A percentile compares a stretch with the other conserved stretches of the same genome.
Evolutionary conservation across 2,329 filamentous ascomycete genomes (phyloP).

Genomic region (Diaporthe velutina): DNA sequence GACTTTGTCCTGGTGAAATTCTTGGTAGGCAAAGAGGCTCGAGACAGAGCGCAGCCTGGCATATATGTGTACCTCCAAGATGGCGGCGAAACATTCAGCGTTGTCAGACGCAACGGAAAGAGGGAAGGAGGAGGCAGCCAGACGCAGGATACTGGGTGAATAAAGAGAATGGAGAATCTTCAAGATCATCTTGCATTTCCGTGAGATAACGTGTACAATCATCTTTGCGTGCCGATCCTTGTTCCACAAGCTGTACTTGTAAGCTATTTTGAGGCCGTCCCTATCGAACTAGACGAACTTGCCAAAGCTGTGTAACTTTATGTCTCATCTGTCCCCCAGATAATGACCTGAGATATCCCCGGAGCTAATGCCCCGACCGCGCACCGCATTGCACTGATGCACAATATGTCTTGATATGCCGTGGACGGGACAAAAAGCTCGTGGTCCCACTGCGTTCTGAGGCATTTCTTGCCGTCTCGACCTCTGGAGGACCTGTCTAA

Average conservation of each 20-base stretch:
- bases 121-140: neutral
- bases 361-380: neutral
- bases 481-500: too few relatives aligned
- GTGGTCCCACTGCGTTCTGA: neutral
- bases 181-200: neutral
- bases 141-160: neutral
- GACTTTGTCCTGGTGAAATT: neutral
- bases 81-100: neutral
- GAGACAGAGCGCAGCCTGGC: neutral
- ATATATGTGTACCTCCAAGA: neutral
- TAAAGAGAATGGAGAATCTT: neutral
- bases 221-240: neutral
- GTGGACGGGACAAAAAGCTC: neutral
- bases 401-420: neutral
- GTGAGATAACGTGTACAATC: too few relatives aligned
- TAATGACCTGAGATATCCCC: neutral
- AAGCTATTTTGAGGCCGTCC: neutral
- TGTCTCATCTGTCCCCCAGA: neutral
- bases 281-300: neutral
- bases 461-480: neutral
- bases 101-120: neutral
- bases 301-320: neutral
- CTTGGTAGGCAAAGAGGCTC: neutral
- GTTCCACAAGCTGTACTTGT: neutral
- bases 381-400: neutral